A percentile compares a stretch with the other conserved stretches of the same genome.
Conservation (phyloP, 1,284 basidiomycete species). For the Hymenochaete sp. region DNA sequence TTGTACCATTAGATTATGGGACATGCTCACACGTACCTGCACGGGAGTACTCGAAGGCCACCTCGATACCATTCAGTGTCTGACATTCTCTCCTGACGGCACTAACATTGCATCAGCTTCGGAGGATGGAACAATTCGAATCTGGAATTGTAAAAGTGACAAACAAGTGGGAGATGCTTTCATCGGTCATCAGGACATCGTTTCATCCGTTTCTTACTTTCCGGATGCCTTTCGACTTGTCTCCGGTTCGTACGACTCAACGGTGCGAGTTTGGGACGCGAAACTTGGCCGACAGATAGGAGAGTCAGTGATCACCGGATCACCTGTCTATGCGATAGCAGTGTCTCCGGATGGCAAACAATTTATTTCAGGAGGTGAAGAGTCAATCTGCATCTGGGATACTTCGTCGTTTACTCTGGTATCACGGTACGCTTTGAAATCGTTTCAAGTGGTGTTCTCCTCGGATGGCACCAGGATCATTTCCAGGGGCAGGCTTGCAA, state of each 20-base stretch:
- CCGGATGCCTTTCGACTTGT: conserved; percentile 7
- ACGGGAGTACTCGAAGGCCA: not conserved
- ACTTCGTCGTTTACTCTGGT: no score
- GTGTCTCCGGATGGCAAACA: conserved; percentile 5
- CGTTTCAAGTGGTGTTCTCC: no score
- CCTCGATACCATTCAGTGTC: not conserved
- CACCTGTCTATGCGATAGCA: not conserved
- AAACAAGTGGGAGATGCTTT: not conserved
- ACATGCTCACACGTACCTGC: conserved; percentile 1
- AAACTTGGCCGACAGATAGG: no score
- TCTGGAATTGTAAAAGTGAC: not conserved
- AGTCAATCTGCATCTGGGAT: conserved; percentile 5
- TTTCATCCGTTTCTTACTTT: not conserved
- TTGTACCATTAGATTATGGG: conserved; percentile 17
- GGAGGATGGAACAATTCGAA: not conserved
- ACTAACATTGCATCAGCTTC: not conserved
- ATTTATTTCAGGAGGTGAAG: conserved; percentile 1
- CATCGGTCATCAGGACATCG: not conserved
- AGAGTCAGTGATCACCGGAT: no score
- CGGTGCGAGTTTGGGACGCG: conserved; percentile 5
- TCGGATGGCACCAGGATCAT: no score
- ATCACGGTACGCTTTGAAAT: no score
- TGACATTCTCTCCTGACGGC: conserved; percentile 5
- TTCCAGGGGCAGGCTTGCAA: no score
- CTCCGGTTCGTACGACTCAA: conserved; percentile 1